Percentiles rank a stretch among this genome's conserved stretches.
Evolutionary conservation across 495 filamentous ascomycete species (phyloP).

Genomic region (Penicillium maclennaniae): DNA sequence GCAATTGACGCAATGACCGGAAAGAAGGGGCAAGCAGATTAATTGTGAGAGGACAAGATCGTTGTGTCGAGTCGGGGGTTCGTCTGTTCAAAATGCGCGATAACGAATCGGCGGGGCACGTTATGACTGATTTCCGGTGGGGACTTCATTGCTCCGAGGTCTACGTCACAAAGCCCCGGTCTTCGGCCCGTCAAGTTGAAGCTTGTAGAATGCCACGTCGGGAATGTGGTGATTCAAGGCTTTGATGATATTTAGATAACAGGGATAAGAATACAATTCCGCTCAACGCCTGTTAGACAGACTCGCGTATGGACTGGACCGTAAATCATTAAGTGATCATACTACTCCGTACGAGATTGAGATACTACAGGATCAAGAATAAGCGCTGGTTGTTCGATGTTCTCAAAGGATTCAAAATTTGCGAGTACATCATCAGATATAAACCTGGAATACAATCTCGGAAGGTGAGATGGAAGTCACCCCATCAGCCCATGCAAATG

Average conservation of each 20-base stretch:
- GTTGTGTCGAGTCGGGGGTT: background rate
- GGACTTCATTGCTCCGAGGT: constrained; percentile 30
- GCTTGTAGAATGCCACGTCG: background rate
- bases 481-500: background rate
- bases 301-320: too few species aligned
- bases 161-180: constrained; percentile 19
- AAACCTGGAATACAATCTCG: background rate
- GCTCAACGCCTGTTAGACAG: too few species aligned
- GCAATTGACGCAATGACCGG: background rate
- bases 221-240: too few species aligned
- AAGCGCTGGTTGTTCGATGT: too few species aligned
- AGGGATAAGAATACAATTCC: too few species aligned
- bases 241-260: too few species aligned
- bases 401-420: background rate
- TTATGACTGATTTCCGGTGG: constrained; percentile 21
- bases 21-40: background rate
- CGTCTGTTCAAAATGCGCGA: constrained; percentile 9
- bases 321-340: background rate
- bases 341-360: background rate
- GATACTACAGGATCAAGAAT: too few species aligned
- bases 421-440: background rate
- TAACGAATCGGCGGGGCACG: constrained; percentile 25
- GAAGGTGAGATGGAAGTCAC: background rate
- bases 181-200: background rate
- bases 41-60: background rate